A percentile compares a stretch with the other conserved stretches of the same genome.
These are phyloP conservation scores for Artemisia argyi DNA, from an alignment of 129 eudicot species.

Conservation along the genomic window DNA sequence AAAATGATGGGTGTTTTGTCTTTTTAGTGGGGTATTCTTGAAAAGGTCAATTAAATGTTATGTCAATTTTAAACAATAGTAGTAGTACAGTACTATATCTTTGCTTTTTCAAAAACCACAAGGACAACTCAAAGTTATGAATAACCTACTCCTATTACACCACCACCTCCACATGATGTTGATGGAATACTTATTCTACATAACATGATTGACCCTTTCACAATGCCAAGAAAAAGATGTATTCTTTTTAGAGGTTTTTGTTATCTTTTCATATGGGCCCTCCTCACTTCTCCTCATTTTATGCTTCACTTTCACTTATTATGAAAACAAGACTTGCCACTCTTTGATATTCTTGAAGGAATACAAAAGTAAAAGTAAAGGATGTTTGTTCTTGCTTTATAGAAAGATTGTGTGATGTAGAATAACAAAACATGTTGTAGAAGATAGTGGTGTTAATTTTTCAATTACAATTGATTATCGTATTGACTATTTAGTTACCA, in stretches of 20 bases:
- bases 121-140: slow-evolving; percentile 31
- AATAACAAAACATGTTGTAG: too few species aligned
- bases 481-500: too few species aligned
- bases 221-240: not conserved
- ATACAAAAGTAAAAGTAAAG: not conserved
- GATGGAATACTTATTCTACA: slow-evolving; percentile 35
- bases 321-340: slow-evolving; percentile 16
- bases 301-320: slow-evolving; percentile 31
- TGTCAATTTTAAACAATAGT: slow-evolving; percentile 30
- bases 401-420: not conserved
- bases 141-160: slow-evolving; percentile 14
- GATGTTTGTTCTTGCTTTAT: not conserved
- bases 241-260: slow-evolving; percentile 18
- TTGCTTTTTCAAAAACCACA: slow-evolving; percentile 31
- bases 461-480: too few species aligned
- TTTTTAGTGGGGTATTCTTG: slow-evolving; percentile 41
- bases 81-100: slow-evolving; percentile 31
- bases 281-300: slow-evolving; percentile 2
- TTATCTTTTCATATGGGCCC: slow-evolving; percentile 6
- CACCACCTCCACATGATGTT: slow-evolving; percentile 24
- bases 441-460: too few species aligned
- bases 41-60: slow-evolving; percentile 40
- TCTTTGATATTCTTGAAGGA: slow-evolving; percentile 14
- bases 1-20: slow-evolving; percentile 44
- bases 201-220: slow-evolving; percentile 30